phyloP scores from a whole-genome alignment of 2,329 filamentous ascomycete genomes.

The Beauveria varroae region DNA sequence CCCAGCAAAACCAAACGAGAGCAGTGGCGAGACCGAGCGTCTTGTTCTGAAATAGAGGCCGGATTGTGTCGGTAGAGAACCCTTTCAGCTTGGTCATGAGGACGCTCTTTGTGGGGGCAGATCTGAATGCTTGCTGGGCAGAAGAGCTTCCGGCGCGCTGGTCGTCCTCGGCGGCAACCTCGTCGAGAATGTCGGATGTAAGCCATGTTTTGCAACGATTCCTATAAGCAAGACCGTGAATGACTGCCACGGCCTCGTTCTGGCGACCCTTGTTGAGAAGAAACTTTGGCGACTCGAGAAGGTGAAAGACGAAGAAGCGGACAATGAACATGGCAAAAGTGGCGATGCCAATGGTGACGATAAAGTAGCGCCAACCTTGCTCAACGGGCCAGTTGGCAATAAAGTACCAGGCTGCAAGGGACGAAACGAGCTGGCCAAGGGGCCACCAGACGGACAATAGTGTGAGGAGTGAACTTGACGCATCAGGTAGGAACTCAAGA shows the following conservation, averaged over 20 bases:
- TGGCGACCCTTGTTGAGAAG: constrained; percentile 70
- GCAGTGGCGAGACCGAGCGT: constrained; percentile 43
- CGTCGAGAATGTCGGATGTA: constrained; percentile 59
- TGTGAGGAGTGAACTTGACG: constrained; percentile 66
- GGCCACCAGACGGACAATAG: constrained; percentile 85
- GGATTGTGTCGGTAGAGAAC: constrained; percentile 61
- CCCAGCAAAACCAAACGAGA: constrained; percentile 73
- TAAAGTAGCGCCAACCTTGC: constrained; percentile 70
- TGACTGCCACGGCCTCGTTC: constrained; percentile 68
- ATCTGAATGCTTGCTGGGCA: constrained; percentile 9
- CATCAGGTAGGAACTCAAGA: constrained; percentile 73
- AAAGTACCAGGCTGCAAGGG: constrained; percentile 67
- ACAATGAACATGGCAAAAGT: constrained; percentile 72
- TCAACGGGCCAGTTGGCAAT: constrained; percentile 61
- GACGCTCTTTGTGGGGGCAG: constrained; percentile 28
- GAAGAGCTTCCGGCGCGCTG: constrained; percentile 18
- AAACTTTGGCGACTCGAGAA: constrained; percentile 82
- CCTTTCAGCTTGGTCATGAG: constrained; percentile 53
- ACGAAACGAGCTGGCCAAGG: constrained; percentile 67
- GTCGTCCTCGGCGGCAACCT: constrained; percentile 39
- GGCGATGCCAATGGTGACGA: constrained; percentile 61
- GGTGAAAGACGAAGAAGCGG: constrained; percentile 72
- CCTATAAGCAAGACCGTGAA: constrained; percentile 68
- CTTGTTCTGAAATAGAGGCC: constrained; percentile 54
- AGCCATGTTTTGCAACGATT: constrained; percentile 68